Evolutionary conservation across 148 eudicot genomes (phyloP).

Genomic region (Arctostaphylos glauca): DNA sequence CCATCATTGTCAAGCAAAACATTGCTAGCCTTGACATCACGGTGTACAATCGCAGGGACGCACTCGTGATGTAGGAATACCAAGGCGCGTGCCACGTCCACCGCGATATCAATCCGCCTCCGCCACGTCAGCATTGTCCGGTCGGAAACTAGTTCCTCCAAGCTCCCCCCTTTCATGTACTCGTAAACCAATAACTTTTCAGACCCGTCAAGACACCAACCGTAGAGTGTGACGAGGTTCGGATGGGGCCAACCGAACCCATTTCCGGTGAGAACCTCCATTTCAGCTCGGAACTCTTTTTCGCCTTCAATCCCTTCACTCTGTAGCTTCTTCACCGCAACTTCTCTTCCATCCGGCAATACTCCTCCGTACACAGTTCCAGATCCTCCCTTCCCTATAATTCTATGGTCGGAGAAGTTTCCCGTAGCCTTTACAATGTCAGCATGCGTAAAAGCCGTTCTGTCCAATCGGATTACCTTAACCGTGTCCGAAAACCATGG

Average conservation of each 20-base stretch:
- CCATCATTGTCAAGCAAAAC: constrained; percentile 71
- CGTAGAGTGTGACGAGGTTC: constrained; percentile 82
- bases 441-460: constrained; percentile 65
- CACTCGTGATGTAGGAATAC: constrained; percentile 90
- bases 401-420: constrained; percentile 63
- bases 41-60: constrained; percentile 70
- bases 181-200: constrained; percentile 81
- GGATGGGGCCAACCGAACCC: constrained; percentile 90
- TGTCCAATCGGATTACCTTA: constrained; percentile 72
- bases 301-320: constrained; percentile 85
- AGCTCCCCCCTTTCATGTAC: constrained; percentile 91
- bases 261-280: constrained; percentile 74
- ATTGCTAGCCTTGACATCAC: constrained; percentile 96
- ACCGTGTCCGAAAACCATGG: constrained; percentile 57
- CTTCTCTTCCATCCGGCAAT: constrained; percentile 79
- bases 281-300: constrained; percentile 80
- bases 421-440: constrained; percentile 78
- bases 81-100: constrained; percentile 75
- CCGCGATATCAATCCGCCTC: constrained; percentile 54
- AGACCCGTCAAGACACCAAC: constrained; percentile 88
- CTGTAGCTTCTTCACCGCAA: constrained; percentile 86
- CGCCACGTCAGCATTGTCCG: constrained; percentile 49
- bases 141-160: constrained; percentile 68
- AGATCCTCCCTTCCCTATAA: constrained; percentile 81
- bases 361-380: constrained; percentile 80